These are phyloP conservation scores for Coprinopsis strossmayeri DNA, from an alignment of 768 basidiomycete genomes.

Conservation along the genomic window DNA sequence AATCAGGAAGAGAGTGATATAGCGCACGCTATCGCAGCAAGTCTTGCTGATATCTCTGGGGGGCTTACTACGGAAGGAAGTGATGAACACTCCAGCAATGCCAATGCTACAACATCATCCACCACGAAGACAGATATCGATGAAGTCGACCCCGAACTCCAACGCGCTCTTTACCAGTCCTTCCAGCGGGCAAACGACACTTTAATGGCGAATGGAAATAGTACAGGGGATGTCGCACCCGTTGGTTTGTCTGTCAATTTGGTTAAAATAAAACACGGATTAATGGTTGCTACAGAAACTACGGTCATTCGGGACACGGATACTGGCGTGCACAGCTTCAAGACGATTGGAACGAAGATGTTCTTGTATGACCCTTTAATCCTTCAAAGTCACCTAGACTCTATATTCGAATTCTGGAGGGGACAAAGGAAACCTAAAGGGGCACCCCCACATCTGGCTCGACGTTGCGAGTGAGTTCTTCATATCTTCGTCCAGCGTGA, in stretches of 20 bases:
- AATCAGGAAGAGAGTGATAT: conserved; percentile 12
- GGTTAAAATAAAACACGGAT: neutral
- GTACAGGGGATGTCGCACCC: neutral
- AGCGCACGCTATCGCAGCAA: conserved; percentile 15
- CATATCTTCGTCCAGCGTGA: neutral
- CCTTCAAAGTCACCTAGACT: conserved; percentile 47
- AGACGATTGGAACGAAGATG: conserved; percentile 58
- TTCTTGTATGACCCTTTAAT: conserved; percentile 49
- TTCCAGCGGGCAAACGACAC: conserved; percentile 1
- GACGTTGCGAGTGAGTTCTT: conserved; percentile 69
- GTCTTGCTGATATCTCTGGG: too few relatives aligned
- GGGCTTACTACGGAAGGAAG: too few relatives aligned
- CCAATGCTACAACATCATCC: neutral
- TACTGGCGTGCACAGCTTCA: conserved; percentile 19
- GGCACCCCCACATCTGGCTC: conserved; percentile 51
- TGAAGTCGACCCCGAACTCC: conserved; percentile 4
- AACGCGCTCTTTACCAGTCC: conserved; percentile 1
- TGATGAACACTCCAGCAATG: too few relatives aligned
- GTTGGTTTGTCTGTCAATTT: neutral
- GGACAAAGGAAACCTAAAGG: conserved; percentile 65
- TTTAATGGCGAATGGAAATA: neutral
- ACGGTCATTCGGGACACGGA: conserved; percentile 2
- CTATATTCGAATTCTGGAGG: conserved; percentile 69
- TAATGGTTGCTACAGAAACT: too few relatives aligned
- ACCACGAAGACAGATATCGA: neutral